phyloP scores from a whole-genome alignment of 805 yeast species.

The Dipodascus geniculatus region DNA sequence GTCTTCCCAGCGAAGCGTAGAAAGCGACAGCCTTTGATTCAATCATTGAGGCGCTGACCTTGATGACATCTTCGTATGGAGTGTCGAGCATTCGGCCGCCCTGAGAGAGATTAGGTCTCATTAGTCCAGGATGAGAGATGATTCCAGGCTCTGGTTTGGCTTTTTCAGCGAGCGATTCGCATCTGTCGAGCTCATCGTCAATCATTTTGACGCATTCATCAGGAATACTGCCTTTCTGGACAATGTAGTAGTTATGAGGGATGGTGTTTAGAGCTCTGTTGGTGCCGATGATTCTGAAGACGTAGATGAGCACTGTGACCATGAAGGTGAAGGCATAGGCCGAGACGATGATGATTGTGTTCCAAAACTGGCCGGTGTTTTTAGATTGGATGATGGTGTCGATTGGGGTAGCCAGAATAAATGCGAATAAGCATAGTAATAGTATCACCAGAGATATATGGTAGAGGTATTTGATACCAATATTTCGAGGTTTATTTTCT shows the following conservation, averaged over 20 bases:
- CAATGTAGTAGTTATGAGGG: slow-evolving; percentile 59
- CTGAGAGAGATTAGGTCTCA: slow-evolving; percentile 29
- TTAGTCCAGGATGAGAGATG: slow-evolving; percentile 39
- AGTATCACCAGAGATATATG: slow-evolving; percentile 21
- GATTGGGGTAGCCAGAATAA: slow-evolving; percentile 62
- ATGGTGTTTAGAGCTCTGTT: slow-evolving; percentile 57
- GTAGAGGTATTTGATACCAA: slow-evolving; percentile 15
- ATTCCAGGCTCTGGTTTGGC: slow-evolving; percentile 33
- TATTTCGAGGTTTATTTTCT: neutral
- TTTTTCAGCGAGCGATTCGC: slow-evolving; percentile 29
- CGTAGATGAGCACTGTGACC: slow-evolving; percentile 37
- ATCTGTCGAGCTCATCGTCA: slow-evolving; percentile 29
- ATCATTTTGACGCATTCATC: slow-evolving; percentile 32
- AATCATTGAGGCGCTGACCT: slow-evolving; percentile 21
- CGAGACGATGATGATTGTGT: slow-evolving; percentile 68
- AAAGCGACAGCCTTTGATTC: slow-evolving; percentile 21
- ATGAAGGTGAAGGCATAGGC: slow-evolving; percentile 54
- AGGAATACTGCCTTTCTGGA: slow-evolving; percentile 51
- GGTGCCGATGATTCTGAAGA: slow-evolving; percentile 47
- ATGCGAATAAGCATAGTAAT: slow-evolving; percentile 32
- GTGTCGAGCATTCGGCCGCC: slow-evolving; percentile 13
- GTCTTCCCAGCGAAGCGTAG: slow-evolving; percentile 31
- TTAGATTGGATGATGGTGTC: slow-evolving; percentile 62
- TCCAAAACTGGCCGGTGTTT: slow-evolving; percentile 55
- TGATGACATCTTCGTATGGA: slow-evolving; percentile 19